Evolutionary conservation across 2,329 filamentous ascomycete species (phyloP), one percentile per base, ranked within the genome.

Genomic region (Colletotrichum destructivum): DNA sequence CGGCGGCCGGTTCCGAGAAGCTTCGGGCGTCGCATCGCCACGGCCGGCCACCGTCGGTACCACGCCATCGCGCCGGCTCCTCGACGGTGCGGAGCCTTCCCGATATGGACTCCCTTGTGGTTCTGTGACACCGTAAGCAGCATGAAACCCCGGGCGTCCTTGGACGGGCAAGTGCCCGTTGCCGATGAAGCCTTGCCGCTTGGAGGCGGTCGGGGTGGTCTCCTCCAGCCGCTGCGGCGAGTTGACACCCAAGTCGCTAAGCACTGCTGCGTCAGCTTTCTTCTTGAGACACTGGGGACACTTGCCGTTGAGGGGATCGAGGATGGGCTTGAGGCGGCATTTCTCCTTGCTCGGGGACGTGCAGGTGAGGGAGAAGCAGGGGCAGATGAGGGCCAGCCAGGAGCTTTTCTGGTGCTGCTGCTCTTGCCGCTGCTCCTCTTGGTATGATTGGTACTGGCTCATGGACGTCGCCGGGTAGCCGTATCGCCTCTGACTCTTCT

Each of bases 201-300:
- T 47, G 21, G 12, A 35, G 26, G 44, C 23, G 5, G 15, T n/a
- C 4, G 15, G 18, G 23, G 18, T n/a, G 42, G 26, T n/a, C 9
- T 6, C 42, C 4, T 42, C 38, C 44, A 42, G 23, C 4, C 40
- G 51, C 18, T 23, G 5, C 26, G 44, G 31, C 66, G 42, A 23
- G 55, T 47, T 23, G 38, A 47, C n/a, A 31, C 59, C 64, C 16
- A 54, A 26, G 8, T 38, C 68, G 31, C 31, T 26, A 13, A 26
- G 16, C 63, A 49, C 52, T 23, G 35, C 69, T 35, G 35, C 51
- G 11, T 60, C 56, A 54, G 54, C 51, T n/a, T 38, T 47, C 40
- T 49, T 52, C 13, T 52, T 38, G 47, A 66, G 46, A 31, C 69
- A 71, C 12, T 52, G 64, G 18, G 64, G 64, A 13, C 69, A 71